These are phyloP conservation scores for Dalbergia cultrata DNA, from an alignment of 306 rosid species.

Conservation along the genomic window DNA sequence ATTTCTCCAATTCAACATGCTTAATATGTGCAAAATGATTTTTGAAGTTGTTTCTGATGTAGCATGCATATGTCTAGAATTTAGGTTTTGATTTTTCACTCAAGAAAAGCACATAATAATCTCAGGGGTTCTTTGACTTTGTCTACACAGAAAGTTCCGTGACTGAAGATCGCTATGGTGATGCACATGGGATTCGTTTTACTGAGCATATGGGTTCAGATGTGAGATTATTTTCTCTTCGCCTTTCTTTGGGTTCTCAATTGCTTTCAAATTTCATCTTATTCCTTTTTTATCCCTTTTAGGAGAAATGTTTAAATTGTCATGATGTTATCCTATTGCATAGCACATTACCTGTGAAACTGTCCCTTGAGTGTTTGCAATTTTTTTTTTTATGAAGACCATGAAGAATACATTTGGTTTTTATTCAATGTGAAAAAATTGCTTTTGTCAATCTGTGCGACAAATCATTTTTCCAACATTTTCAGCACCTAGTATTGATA, in stretches of 20 bases:
- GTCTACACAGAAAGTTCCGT: conserved; percentile 64
- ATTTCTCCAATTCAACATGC: background rate
- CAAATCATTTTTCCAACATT: conserved; percentile 22
- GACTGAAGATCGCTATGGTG: conserved; percentile 59
- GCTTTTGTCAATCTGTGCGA: background rate
- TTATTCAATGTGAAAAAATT: background rate
- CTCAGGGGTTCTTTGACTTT: conserved; percentile 39
- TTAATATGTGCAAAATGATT: conserved; percentile 18
- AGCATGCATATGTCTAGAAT: background rate
- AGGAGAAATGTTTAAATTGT: background rate
- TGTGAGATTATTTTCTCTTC: conserved; percentile 56
- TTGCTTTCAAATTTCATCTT: conserved; percentile 9
- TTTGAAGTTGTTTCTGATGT: conserved; percentile 17
- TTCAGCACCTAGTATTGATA: conserved; percentile 24
- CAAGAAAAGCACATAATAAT: conserved; percentile 38
- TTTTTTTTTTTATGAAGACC: conserved; percentile 26
- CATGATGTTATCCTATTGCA: background rate
- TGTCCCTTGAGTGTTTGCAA: background rate
- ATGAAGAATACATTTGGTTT: background rate
- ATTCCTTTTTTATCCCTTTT: conserved; percentile 16
- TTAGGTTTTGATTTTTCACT: background rate
- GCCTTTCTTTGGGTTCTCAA: background rate
- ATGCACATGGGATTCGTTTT: conserved; percentile 47
- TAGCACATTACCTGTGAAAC: background rate
- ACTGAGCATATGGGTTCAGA: conserved; percentile 52